Conservation (phyloP, 2,329 filamentous ascomycete genomes). For the Fusarium zealandicum region DNA sequence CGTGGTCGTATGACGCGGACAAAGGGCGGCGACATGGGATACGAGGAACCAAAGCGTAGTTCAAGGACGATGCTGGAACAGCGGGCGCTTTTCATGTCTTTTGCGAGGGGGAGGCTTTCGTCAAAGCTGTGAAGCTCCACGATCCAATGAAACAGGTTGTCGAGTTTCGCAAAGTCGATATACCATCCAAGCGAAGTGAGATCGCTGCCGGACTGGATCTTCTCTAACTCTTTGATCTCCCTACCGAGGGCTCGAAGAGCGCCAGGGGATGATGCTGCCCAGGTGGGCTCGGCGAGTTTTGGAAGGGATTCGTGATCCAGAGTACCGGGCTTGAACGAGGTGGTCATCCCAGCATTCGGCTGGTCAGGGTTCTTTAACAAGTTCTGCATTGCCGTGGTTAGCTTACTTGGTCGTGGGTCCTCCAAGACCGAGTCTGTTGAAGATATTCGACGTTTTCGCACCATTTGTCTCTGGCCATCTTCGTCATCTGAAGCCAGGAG, state of each 20-base stretch:
- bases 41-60: constrained; percentile 79
- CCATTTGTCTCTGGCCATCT: background rate
- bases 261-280: constrained; percentile 40
- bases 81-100: constrained; percentile 72
- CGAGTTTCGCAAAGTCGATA: constrained; percentile 70
- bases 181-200: constrained; percentile 82
- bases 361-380: background rate
- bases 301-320: constrained; percentile 69
- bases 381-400: constrained; percentile 25
- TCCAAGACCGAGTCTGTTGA: constrained; percentile 34
- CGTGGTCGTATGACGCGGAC: constrained; percentile 82
- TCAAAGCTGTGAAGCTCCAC: constrained; percentile 89
- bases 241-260: constrained; percentile 39
- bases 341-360: constrained; percentile 20
- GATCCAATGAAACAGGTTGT: constrained; percentile 89
- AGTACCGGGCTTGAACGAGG: constrained; percentile 69
- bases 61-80: constrained; percentile 79
- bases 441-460: constrained; percentile 32
- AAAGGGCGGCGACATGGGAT: constrained; percentile 82
- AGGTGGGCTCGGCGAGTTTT: constrained; percentile 57
- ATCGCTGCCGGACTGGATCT: constrained; percentile 67
- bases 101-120: constrained; percentile 68
- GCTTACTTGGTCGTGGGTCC: constrained; percentile 19
- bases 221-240: constrained; percentile 70
- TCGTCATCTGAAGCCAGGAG: constrained; percentile 37